Evolutionary conservation across 257 asterid species (phyloP), one percentile per base, ranked within the genome.

Genomic region (Nemophila menziesii): DNA sequence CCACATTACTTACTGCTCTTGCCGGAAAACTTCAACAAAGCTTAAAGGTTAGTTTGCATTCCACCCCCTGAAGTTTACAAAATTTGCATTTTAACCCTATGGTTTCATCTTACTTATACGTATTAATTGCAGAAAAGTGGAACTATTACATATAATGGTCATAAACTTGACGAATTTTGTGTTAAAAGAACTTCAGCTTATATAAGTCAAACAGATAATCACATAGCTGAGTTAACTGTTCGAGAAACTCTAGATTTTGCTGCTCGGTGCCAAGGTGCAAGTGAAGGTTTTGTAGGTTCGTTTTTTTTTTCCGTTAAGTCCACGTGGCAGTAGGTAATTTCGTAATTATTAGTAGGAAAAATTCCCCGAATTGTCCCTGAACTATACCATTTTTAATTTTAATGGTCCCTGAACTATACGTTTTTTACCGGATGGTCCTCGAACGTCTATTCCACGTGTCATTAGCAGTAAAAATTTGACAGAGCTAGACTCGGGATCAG

Each of bases 181-280:
- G 83, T 79, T 53, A 80, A 69, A 65, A 72, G 95, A 57, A 74
- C 86, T 49, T 69, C 90, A 38, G 95, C 95, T 45, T 83, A 83
- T 56, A 77, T 77, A 33, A 60, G 95, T 66, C 95, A 79, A 77
- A 83, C 92, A 39, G 94, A 83, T 68, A 77, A 72, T 63, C 89
- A 83, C 77, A 72, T 83, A 15, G 93, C 92, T 0, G 94, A 83
- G 75, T 60, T 83, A 55, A 83, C 94, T 23, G 94, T 83, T n/a
- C 66, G 94, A 66, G 94, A 83, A 68, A 83, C 93, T 26, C 52
- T 83, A 17, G 95, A 83, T 63, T 83, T 77, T 57, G 95, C 93
- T n/a, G 95, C 95, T 45, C 55, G 92, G 72, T 83, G 82, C 75
- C 93, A 83, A 63, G 95, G 95, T 60, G 66, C 93, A 60, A 76